Conservation (phyloP, 176 grass and related monocot genomes). For the Stipa capillata region DNA sequence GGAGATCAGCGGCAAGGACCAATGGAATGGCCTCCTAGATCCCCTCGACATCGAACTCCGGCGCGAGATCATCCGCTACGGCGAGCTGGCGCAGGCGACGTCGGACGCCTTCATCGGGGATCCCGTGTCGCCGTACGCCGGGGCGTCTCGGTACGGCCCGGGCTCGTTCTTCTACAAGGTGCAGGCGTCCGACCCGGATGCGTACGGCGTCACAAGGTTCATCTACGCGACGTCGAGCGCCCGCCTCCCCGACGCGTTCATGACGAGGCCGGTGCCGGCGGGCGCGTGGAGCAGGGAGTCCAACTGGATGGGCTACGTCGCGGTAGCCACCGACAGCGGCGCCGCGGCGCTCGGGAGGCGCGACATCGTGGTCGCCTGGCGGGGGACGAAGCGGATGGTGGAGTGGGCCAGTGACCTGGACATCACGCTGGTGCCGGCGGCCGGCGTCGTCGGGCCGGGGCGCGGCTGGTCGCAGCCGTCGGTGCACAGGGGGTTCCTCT, state of each 20-base stretch:
- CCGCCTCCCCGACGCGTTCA: conserved; percentile 22
- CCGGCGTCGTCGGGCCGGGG: conserved; percentile 27
- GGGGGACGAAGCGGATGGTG: conserved; percentile 47
- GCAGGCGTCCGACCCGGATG: conserved; percentile 14
- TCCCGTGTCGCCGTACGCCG: conserved; percentile 37
- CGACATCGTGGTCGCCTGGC: conserved; percentile 76
- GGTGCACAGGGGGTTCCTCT: conserved; percentile 72
- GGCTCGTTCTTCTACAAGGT: conserved; percentile 32
- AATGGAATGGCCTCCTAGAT: conserved; percentile 48
- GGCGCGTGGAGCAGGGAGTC: conserved; percentile 46
- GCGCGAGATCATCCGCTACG: conserved; percentile 52
- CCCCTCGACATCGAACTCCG: conserved; percentile 56
- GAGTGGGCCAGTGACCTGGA: conserved; percentile 78
- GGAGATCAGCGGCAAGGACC: conserved; percentile 38
- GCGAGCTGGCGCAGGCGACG: conserved; percentile 60
- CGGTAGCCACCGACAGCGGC: conserved; percentile 63
- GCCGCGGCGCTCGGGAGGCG: conserved; percentile 51
- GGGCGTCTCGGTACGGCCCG: conserved; percentile 42
- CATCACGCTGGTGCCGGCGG: conserved; percentile 48
- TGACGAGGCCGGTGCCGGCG: conserved; percentile 17
- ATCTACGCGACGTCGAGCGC: conserved; percentile 68
- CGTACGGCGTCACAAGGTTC: conserved; percentile 54
- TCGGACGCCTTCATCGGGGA: conserved; percentile 65
- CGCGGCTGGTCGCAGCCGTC: conserved; percentile 19
- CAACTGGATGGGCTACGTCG: conserved; percentile 87